Evolutionary conservation across 2,329 filamentous ascomycete genomes (phyloP), one percentile per base, ranked within the genome.

Genomic region (Sarocladiaceae sp.): DNA sequence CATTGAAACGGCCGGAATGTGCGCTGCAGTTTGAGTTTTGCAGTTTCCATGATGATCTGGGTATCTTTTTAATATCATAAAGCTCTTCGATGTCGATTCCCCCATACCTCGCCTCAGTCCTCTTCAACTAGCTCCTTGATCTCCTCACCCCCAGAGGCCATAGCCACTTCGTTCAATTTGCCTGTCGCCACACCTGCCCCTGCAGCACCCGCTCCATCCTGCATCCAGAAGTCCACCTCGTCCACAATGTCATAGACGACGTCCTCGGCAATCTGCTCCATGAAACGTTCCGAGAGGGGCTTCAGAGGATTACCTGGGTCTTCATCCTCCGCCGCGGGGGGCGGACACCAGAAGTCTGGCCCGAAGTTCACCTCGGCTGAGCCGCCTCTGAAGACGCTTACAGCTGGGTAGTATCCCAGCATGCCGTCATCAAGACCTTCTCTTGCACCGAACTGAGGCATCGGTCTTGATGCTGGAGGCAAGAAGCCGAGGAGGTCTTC

Each of bases 331-430:
- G 77, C 73, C 10, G 64, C 65, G 3, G 80, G 74, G 1, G 90
- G 90, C 13, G 89, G 88, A 58, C 73, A 85, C 89, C 90, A 96
- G 69, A 95, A 97, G 24, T 93, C 75, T 0, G 88, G 89, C 1
- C 93, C 91, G 59, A 98, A 96, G 63, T 96, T 96, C 55, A 91
- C 83, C 62, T 97, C 87, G 13, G 86, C 90, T 2, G 90, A 85
- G 19, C 91, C 93, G 43, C 90, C 91, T 34, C 86, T 82, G 66
- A 96, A 97, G 18, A 93, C 85, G 54, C 89, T 93, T 16, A 98
- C 81, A 18, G 90, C 88, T 2, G 93, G 93, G 58, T 95, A 95
- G 66, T 98, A 98, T 10, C 93, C 94, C 2, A 96, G 77, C 74
- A 93, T 86, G 27, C 91, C 93, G 58, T 98, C 93, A 58, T 98